These are phyloP conservation scores for Mucor lusitanicus DNA, from an alignment of 371 early-diverging fungal genomes.

Conservation along the genomic window DNA sequence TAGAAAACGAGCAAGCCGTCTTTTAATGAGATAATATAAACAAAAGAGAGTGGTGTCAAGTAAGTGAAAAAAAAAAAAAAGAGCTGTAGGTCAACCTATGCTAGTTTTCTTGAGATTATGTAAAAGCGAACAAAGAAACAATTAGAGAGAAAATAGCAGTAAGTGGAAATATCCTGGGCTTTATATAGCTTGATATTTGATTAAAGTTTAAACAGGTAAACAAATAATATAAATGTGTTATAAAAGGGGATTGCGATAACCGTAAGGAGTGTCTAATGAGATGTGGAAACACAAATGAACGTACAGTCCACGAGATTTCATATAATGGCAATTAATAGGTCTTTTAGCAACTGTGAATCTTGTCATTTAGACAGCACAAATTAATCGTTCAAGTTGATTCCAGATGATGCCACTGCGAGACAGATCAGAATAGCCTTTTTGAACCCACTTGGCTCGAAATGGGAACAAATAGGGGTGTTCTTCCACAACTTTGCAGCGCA, in stretches of 20 bases:
- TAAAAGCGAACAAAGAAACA: neutral
- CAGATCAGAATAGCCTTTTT: neutral
- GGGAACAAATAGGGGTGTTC: neutral
- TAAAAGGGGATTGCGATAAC: neutral
- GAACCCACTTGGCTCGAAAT: neutral
- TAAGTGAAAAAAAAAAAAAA: neutral
- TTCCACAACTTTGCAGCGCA: neutral
- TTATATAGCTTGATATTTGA: neutral
- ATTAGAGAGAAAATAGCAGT: neutral
- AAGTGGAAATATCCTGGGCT: neutral
- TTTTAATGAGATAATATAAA: constrained; percentile 5
- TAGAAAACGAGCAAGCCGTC: constrained; percentile 3
- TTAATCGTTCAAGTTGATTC: neutral
- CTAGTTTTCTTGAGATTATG: neutral
- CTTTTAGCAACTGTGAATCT: neutral
- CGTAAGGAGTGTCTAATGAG: neutral
- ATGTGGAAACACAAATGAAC: neutral
- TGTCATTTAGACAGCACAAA: neutral
- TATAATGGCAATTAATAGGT: neutral
- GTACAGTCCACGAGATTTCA: neutral
- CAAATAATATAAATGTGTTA: neutral
- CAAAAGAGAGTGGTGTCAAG: neutral
- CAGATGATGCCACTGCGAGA: neutral
- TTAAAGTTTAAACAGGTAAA: neutral
- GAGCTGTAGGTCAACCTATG: constrained; percentile 2